These are phyloP conservation scores for Aspergillus alliaceus DNA, from an alignment of 2,329 filamentous ascomycete species.

Conservation along the genomic window DNA sequence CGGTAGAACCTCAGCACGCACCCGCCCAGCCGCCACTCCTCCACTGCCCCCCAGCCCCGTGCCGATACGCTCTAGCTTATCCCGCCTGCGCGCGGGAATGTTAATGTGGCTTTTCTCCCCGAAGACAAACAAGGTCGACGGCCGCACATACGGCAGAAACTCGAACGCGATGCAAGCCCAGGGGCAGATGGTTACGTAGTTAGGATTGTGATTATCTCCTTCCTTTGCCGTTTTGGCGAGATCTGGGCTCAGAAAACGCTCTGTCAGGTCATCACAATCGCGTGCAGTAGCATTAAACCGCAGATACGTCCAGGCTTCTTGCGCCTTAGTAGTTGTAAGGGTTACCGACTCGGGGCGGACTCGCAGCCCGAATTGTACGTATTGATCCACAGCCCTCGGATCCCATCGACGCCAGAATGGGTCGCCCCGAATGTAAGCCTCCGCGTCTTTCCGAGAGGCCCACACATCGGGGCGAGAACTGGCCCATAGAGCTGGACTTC, in stretches of 20 bases:
- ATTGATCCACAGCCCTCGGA: conserved; percentile 66
- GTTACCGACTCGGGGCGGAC: conserved; percentile 53
- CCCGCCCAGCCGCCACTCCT: too few species aligned
- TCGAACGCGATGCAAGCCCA: conserved; percentile 13
- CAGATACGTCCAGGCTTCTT: conserved; percentile 60
- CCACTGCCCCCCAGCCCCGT: neutral
- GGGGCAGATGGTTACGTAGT: neutral
- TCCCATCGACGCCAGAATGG: conserved; percentile 78
- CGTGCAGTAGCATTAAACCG: conserved; percentile 5
- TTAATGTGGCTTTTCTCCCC: conserved; percentile 21
- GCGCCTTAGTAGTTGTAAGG: conserved; percentile 71
- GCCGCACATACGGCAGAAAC: conserved; percentile 30
- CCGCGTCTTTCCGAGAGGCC: conserved; percentile 67
- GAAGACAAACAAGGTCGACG: conserved; percentile 30
- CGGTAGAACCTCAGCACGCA: too few species aligned
- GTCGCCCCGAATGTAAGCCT: conserved; percentile 60
- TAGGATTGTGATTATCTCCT: neutral
- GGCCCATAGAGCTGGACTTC: neutral
- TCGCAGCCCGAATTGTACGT: conserved; percentile 66
- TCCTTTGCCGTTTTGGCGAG: too few species aligned
- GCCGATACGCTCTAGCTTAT: neutral
- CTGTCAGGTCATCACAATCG: neutral
- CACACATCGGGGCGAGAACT: conserved; percentile 68
- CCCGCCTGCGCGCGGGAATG: too few species aligned
- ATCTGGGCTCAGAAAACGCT: neutral